Percentiles rank a stretch among this genome's conserved stretches.
phyloP scores from a whole-genome alignment of 2,329 filamentous ascomycete genomes.

The Cladosporium sp. region DNA sequence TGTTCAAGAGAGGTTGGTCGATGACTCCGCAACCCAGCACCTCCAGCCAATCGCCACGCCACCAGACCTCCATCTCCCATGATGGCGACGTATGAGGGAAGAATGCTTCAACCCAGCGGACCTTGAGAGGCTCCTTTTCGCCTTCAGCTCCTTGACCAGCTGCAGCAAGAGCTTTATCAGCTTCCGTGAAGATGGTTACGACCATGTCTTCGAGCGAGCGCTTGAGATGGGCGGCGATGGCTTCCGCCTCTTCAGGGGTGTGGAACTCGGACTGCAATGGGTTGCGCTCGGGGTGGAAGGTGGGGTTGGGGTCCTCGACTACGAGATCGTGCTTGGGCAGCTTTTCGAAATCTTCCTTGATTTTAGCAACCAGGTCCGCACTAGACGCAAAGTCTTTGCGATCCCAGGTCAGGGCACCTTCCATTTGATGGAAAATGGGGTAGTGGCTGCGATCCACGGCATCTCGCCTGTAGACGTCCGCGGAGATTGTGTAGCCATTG shows the following conservation, averaged over 20 bases:
- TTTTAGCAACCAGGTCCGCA: conserved; percentile 54
- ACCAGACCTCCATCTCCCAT: conserved; percentile 95
- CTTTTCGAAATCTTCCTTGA: conserved; percentile 63
- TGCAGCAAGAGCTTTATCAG: conserved; percentile 56
- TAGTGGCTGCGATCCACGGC: conserved; percentile 94
- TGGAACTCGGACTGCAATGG: conserved; percentile 71
- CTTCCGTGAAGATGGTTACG: conserved; percentile 77
- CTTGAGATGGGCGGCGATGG: conserved; percentile 80
- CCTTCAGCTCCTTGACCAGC: conserved; percentile 31
- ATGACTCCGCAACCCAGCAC: conserved; percentile 89
- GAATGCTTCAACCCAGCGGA: conserved; percentile 94
- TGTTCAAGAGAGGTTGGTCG: conserved; percentile 71
- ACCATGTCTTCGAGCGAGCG: conserved; percentile 84
- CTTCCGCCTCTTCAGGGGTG: conserved; percentile 68
- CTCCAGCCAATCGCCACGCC: conserved; percentile 92
- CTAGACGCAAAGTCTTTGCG: conserved; percentile 49
- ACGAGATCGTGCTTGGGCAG: conserved; percentile 68
- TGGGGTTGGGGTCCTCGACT: conserved; percentile 78
- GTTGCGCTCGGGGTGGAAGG: conserved; percentile 71
- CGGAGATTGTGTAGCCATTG: conserved; percentile 81
- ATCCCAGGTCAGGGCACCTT: conserved; percentile 87
- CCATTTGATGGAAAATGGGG: conserved; percentile 98
- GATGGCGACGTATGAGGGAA: conserved; percentile 95
- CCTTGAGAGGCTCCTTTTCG: conserved; percentile 64
- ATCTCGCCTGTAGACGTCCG: conserved; percentile 92